Evolutionary conservation across 305 asterid species (phyloP), one percentile per base, ranked within the genome.

Genomic region (Fraxinus greggii): DNA sequence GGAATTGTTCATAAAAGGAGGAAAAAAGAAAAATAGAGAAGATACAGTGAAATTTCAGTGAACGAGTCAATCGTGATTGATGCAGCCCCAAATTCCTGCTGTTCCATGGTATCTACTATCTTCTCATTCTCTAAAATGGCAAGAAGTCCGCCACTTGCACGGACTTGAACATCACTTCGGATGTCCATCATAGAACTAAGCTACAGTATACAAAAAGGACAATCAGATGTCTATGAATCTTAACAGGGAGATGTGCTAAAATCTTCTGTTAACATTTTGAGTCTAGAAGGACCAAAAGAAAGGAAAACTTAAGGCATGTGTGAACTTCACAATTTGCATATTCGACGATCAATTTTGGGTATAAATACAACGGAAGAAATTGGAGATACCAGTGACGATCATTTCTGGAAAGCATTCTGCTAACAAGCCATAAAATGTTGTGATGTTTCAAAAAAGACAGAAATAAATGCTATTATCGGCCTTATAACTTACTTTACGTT

Each of bases 131-230:
- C 99, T 83, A 95, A 88, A 85, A 95, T 91, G 72, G 98, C 98
- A 77, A 95, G 97, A 89, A 95, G 98, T 77, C 99, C 99, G 56
- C 99, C 99, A 80, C 94, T 87, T 80, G 97, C 97, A 84, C 99
- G 97, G 83, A 95, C 97, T 94, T 94, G 97, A 83, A 92, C 91
- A 72, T 95, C 99, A 84, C 97, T 95, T 76, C 92, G 89, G 70
- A 93, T 79, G 83, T 95, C 97, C 98, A 95, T 94, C 99, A 95
- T 94, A 78, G 99, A 93, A 88, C 92, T 95, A 79, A 95, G 94
- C 99, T 95, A 82, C 88, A 88, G 80, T 86, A 70, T 77, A 76
- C 76, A 56, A 72, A 78, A 87, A 78, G 48, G 74, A 69, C 7
- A 85, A 7, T 74, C 81, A 81, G 69, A 81, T 77, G 77, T 69